phyloP scores from a whole-genome alignment of 768 basidiomycete genomes.

The Amanita thiersii region DNA sequence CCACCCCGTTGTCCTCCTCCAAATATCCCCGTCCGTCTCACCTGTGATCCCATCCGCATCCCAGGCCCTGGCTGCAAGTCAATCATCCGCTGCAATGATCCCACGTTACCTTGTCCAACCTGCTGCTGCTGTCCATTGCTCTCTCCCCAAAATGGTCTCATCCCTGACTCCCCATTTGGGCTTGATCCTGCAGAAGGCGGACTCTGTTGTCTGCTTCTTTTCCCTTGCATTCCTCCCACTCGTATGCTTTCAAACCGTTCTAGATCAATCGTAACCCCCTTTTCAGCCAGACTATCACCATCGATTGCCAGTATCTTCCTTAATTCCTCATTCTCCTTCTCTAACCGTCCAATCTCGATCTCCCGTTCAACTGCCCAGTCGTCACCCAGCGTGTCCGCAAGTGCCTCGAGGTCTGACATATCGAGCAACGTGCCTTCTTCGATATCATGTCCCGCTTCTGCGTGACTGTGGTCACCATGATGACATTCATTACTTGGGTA shows the following conservation, averaged over 20 bases:
- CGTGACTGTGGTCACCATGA: not conserved
- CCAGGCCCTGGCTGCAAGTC: slow-evolving; percentile 44
- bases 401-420: slow-evolving; percentile 30
- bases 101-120: slow-evolving; percentile 16
- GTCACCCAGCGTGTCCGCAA: slow-evolving; percentile 32
- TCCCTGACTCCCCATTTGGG: slow-evolving; percentile 11
- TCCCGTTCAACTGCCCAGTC: slow-evolving; percentile 92
- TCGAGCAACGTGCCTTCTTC: slow-evolving; percentile 24
- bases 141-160: slow-evolving; percentile 22
- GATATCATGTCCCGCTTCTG: slow-evolving; percentile 22
- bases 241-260: slow-evolving; percentile 34
- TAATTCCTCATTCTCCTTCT: slow-evolving; percentile 76
- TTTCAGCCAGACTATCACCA: slow-evolving; percentile 38
- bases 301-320: slow-evolving; percentile 74
- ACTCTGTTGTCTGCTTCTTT: slow-evolving; percentile 14
- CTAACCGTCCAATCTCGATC: slow-evolving; percentile 73
- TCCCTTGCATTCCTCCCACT: slow-evolving; percentile 18
- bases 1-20: slow-evolving; percentile 33
- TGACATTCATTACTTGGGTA: slow-evolving; percentile 2
- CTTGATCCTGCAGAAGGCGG: slow-evolving; percentile 9
- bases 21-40: slow-evolving; percentile 53
- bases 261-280: slow-evolving; percentile 45
- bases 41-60: slow-evolving; percentile 43
- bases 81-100: slow-evolving; percentile 37
- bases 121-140: slow-evolving; percentile 23